A percentile compares a stretch with the other conserved stretches of the same genome.
Conservation (phyloP, 345 rosid genomes). For the Iberis pinnata region DNA sequence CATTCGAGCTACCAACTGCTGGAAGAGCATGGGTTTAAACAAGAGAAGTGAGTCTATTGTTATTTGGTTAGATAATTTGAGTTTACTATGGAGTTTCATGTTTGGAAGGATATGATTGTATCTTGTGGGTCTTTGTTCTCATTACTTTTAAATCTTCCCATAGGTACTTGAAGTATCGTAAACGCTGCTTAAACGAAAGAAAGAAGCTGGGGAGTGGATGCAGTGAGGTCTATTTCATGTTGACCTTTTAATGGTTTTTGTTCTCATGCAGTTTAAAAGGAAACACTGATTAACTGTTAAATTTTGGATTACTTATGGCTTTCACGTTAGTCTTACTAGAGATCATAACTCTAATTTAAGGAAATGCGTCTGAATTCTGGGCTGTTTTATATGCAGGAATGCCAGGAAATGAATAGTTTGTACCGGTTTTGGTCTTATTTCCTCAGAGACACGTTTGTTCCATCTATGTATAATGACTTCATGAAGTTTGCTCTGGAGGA, state of each 20-base stretch:
- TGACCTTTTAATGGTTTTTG: constrained; percentile 7
- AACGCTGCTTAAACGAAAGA: constrained; percentile 87
- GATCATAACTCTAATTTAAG: background rate
- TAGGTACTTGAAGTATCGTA: constrained; percentile 87
- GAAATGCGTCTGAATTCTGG: constrained; percentile 7
- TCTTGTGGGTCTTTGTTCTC: constrained; percentile 7
- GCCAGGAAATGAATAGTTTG: constrained; percentile 98
- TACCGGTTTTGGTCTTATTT: constrained; percentile 95
- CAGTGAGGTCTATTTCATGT: constrained; percentile 68
- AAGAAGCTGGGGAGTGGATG: constrained; percentile 81
- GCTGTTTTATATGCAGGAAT: constrained; percentile 59
- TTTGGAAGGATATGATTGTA: constrained; percentile 10
- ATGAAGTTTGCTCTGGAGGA: constrained; percentile 77
- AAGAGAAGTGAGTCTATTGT: constrained; percentile 68
- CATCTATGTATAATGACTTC: constrained; percentile 84
- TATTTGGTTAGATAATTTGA: constrained; percentile 4
- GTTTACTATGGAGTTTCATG: constrained; percentile 9
- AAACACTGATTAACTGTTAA: background rate
- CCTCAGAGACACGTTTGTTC: constrained; percentile 68
- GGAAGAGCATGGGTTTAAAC: constrained; percentile 95
- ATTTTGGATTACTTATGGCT: too few species aligned
- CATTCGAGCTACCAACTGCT: constrained; percentile 94
- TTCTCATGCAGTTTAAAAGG: background rate
- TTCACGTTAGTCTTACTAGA: background rate
- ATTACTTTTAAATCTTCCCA: constrained; percentile 11